Evolutionary conservation across 1,284 basidiomycete genomes (phyloP).

Genomic region (Phaffia rhodozyma): DNA sequence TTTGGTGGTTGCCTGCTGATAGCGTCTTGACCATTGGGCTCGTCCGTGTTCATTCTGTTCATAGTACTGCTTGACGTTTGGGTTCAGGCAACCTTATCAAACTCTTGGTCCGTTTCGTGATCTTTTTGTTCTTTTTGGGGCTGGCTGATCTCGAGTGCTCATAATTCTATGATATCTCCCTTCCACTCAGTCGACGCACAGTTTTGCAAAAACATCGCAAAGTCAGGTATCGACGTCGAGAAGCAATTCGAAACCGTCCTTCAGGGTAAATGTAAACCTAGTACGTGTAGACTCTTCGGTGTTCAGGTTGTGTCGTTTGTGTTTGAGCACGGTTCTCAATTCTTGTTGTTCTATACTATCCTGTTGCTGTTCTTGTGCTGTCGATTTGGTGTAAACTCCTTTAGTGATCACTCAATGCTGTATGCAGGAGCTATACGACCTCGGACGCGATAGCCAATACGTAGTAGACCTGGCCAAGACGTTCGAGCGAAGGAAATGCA

Average conservation of each 20-base stretch:
- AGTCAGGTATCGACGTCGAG: conserved; percentile 57
- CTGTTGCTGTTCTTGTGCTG: background rate
- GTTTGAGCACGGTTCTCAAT: background rate
- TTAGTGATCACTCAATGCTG: conserved; percentile 98
- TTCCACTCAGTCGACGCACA: conserved; percentile 60
- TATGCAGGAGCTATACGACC: conserved; percentile 75
- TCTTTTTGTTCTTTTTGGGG: conserved; percentile 10
- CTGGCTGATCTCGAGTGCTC: conserved; percentile 11
- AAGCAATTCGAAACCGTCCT: conserved; percentile 62
- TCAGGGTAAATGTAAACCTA: conserved; percentile 75
- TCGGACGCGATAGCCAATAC: conserved; percentile 55
- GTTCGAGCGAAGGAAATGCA: conserved; percentile 87
- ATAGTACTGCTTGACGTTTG: conserved; percentile 63
- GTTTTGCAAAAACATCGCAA: conserved; percentile 58
- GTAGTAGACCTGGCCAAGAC: conserved; percentile 78
- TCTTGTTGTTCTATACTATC: background rate
- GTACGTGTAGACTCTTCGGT: conserved; percentile 42
- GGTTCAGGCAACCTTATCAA: conserved; percentile 83
- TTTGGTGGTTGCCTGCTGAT: too few relatives aligned
- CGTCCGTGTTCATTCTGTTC: conserved; percentile 26
- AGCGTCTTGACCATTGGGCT: too few relatives aligned
- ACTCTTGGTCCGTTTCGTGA: conserved; percentile 50
- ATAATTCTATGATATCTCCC: background rate
- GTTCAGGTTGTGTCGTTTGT: conserved; percentile 14
- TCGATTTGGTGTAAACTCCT: too few relatives aligned